Evolutionary conservation across 305 asterid genomes (phyloP).

Genomic region (Fraxinus floribunda): DNA sequence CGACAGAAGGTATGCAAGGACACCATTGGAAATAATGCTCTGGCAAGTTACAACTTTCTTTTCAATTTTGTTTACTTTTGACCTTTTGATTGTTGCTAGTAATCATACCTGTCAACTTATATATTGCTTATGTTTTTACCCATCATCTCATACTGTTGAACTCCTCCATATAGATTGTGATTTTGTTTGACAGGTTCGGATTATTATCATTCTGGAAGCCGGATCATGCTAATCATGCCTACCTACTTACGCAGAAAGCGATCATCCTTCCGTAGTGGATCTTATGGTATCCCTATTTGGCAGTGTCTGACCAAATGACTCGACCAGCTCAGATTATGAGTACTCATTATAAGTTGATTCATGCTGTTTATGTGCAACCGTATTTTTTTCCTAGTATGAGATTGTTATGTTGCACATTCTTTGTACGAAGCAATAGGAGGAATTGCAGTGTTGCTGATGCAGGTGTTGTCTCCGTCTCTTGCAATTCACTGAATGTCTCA

Average conservation of each 20-base stretch:
- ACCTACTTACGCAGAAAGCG: background rate
- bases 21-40: background rate
- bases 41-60: background rate
- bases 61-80: background rate
- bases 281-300: background rate
- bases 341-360: background rate
- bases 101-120: background rate
- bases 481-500: background rate
- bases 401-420: background rate
- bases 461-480: background rate
- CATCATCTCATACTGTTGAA: background rate
- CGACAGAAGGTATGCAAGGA: constrained; percentile 22
- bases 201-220: background rate
- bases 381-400: background rate
- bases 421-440: background rate
- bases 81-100: background rate
- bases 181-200: background rate
- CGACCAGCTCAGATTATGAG: background rate
- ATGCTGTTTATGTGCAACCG: background rate
- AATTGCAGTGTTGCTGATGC: background rate
- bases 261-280: background rate
- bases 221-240: background rate
- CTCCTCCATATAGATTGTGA: background rate
- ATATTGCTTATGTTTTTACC: background rate
- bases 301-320: background rate